Evolutionary conservation across 805 yeast genomes (phyloP).

Genomic region (Candida sakaeoensis): DNA sequence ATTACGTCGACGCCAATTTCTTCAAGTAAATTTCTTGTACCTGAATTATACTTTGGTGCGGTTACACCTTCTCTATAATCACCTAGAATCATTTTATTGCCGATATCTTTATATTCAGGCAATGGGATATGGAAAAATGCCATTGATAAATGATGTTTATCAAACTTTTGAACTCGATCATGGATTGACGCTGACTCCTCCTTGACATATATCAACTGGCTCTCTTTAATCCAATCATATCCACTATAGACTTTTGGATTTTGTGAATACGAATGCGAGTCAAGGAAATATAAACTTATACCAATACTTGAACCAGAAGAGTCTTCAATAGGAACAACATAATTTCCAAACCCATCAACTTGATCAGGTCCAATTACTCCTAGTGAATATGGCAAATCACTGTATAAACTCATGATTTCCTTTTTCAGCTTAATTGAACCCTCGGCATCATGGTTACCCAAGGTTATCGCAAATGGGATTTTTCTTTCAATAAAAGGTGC

Average conservation of each 20-base stretch:
- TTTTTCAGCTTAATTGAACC: slow-evolving; percentile 56
- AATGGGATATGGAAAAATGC: slow-evolving; percentile 94
- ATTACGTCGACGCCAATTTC: slow-evolving; percentile 70
- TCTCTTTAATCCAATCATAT: slow-evolving; percentile 79
- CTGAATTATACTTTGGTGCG: slow-evolving; percentile 70
- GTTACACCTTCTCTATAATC: slow-evolving; percentile 66
- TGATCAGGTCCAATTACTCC: slow-evolving; percentile 61
- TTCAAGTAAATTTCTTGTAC: slow-evolving; percentile 56
- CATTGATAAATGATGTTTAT: slow-evolving; percentile 59
- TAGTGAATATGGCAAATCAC: slow-evolving; percentile 63
- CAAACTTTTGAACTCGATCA: slow-evolving; percentile 26
- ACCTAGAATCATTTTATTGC: slow-evolving; percentile 52
- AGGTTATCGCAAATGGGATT: slow-evolving; percentile 79
- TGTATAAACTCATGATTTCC: slow-evolving; percentile 55
- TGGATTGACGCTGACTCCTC: slow-evolving; percentile 24
- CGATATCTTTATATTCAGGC: slow-evolving; percentile 67
- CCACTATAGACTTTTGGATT: slow-evolving; percentile 68
- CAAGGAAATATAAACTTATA: slow-evolving; percentile 69
- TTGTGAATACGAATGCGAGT: slow-evolving; percentile 74
- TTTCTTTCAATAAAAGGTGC: slow-evolving; percentile 61
- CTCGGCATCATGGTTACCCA: slow-evolving; percentile 96
- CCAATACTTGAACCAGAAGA: slow-evolving; percentile 34
- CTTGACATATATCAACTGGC: slow-evolving; percentile 59
- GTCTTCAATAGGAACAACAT: slow-evolving; percentile 50
- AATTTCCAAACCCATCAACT: slow-evolving; percentile 83